These are phyloP conservation scores for Friedmanniomyces simplex DNA, from an alignment of 495 filamentous ascomycete species.

Conservation along the genomic window DNA sequence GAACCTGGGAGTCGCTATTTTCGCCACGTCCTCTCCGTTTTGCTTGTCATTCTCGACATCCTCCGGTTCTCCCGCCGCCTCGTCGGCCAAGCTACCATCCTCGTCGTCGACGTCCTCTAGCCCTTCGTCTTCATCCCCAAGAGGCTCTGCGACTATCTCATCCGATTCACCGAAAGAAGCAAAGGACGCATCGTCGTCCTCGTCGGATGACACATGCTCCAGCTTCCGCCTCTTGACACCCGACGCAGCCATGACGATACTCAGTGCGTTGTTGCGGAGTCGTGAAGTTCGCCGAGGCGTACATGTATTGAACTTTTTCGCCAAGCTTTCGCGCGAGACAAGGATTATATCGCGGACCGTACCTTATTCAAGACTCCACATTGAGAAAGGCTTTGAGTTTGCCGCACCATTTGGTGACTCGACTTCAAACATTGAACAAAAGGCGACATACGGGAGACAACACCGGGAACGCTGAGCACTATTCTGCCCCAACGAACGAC, in stretches of 20 bases:
- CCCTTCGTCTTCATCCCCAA: background rate
- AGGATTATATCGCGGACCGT: constrained; percentile 2
- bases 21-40: background rate
- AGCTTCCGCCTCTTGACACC: constrained; percentile 29
- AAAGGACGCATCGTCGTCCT: constrained; percentile 16
- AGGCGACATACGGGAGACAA: background rate
- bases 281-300: background rate
- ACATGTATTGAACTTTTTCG: constrained; percentile 6
- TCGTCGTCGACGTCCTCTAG: background rate
- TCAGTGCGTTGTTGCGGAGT: background rate
- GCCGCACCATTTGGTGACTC: background rate
- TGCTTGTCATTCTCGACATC: background rate
- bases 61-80: background rate
- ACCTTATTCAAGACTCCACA: background rate
- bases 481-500: no score
- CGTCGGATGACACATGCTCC: constrained; percentile 17
- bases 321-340: background rate
- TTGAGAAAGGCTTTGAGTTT: background rate
- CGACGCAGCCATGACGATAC: constrained; percentile 20
- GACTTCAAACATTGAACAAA: constrained; percentile 1
- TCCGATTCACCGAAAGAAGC: constrained; percentile 13
- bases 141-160: background rate
- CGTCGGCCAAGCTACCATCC: background rate
- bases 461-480: no score
- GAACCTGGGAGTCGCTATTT: no score